Conservation (phyloP, 2,329 filamentous ascomycete species). For the Cercospora janseana region DNA sequence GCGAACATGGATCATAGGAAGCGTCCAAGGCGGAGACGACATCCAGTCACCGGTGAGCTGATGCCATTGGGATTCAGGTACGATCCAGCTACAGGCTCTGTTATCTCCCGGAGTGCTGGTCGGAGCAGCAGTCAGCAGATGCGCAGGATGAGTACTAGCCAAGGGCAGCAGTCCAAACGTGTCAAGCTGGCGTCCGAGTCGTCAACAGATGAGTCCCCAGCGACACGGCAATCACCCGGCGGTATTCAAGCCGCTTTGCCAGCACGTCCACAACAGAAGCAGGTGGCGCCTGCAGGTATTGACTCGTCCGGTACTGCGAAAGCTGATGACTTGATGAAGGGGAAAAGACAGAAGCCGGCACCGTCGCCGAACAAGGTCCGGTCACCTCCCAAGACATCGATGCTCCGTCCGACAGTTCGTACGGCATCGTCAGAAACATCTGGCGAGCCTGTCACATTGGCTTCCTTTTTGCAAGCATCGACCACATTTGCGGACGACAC, state of each 20-base stretch:
- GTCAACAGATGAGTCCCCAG: slow-evolving; percentile 17
- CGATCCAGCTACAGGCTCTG: slow-evolving; percentile 21
- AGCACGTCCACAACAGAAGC: background rate
- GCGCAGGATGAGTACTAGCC: slow-evolving; percentile 21
- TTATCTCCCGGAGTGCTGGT: slow-evolving; percentile 10
- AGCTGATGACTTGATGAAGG: slow-evolving; percentile 11
- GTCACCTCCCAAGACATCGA: slow-evolving; percentile 14
- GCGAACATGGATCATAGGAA: slow-evolving; percentile 20
- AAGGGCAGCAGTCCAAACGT: slow-evolving; percentile 24
- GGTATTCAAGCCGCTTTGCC: background rate
- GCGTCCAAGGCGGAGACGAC: slow-evolving; percentile 30
- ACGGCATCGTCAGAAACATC: slow-evolving; percentile 15
- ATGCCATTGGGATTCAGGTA: slow-evolving; percentile 37
- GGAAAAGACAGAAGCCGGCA: background rate
- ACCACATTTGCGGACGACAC: slow-evolving; percentile 4
- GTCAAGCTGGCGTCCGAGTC: slow-evolving; percentile 23
- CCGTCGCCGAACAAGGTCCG: slow-evolving; percentile 1
- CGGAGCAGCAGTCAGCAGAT: slow-evolving; percentile 15
- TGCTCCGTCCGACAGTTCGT: slow-evolving; percentile 11
- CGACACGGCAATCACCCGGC: background rate
- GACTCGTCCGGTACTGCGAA: slow-evolving; percentile 9
- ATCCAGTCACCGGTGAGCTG: slow-evolving; percentile 34
- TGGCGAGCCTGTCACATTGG: slow-evolving; percentile 20
- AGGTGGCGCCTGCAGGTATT: background rate
- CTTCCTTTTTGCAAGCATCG: slow-evolving; percentile 20